These are phyloP conservation scores for Penicillium angulare DNA, from an alignment of 495 filamentous ascomycete genomes.

Conservation along the genomic window DNA sequence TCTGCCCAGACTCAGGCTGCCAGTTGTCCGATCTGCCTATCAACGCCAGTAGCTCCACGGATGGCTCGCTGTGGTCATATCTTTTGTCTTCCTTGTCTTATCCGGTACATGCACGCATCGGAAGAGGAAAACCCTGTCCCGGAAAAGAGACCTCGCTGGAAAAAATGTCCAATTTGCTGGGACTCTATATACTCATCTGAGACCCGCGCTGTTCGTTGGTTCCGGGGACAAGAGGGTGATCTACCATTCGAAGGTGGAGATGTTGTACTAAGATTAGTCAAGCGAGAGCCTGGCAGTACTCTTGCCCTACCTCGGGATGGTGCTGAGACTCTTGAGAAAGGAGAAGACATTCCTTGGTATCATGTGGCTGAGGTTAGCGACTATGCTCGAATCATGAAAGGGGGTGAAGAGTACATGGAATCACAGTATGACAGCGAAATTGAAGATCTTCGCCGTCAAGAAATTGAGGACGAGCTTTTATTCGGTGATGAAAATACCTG, in stretches of 20 bases:
- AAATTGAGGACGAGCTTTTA: conserved; percentile 84
- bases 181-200: conserved; percentile 86
- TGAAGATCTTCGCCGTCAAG: conserved; percentile 67
- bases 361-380: conserved; percentile 91
- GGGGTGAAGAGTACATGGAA: conserved; percentile 82
- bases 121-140: conserved; percentile 61
- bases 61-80: conserved; percentile 99
- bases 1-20: conserved; percentile 85
- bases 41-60: conserved; percentile 83
- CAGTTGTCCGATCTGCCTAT: conserved; percentile 91
- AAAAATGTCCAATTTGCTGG: conserved; percentile 96
- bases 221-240: conserved; percentile 80
- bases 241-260: conserved; percentile 80
- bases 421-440: conserved; percentile 78
- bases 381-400: conserved; percentile 94
- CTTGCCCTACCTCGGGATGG: conserved; percentile 84
- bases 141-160: conserved; percentile 76
- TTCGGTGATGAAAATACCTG: conserved; percentile 93
- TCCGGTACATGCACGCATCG: conserved; percentile 90
- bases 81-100: conserved; percentile 89
- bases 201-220: conserved; percentile 88
- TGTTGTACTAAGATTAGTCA: conserved; percentile 82
- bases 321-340: conserved; percentile 61
- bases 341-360: conserved; percentile 87
- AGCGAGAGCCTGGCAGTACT: conserved; percentile 74